Percentiles rank a stretch among this genome's conserved stretches.
phyloP scores from a whole-genome alignment of 345 rosid genomes.

The Populus simonii region DNA sequence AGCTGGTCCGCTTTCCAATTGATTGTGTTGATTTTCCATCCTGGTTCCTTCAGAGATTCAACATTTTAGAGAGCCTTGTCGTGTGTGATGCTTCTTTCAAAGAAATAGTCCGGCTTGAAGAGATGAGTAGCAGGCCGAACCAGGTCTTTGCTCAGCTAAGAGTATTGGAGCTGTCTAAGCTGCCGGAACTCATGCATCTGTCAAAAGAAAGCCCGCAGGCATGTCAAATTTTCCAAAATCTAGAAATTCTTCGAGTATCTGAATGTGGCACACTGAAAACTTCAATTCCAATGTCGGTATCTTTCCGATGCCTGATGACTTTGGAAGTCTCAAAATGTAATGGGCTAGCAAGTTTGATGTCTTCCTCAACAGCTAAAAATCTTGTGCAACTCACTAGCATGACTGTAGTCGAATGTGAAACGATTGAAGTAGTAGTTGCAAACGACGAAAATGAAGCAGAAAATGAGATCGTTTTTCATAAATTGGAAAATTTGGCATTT shows the following conservation, averaged over 20 bases:
- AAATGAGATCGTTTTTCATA: background rate
- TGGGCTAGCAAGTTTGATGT: background rate
- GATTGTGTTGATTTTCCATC: background rate
- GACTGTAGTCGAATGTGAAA: conserved; percentile 5
- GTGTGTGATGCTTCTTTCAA: background rate
- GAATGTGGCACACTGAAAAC: background rate
- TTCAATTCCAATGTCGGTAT: background rate
- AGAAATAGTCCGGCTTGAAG: background rate
- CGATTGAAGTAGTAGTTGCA: conserved; percentile 1
- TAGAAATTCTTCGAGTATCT: background rate
- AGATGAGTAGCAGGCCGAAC: background rate
- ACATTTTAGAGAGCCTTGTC: background rate
- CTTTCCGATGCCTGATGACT: background rate
- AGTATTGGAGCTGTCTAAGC: background rate
- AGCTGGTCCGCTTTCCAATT: background rate
- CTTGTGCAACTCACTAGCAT: background rate
- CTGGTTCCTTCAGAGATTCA: background rate
- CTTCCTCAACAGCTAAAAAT: background rate
- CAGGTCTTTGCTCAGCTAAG: background rate
- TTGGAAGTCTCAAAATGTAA: conserved; percentile 1
- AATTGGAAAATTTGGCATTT: background rate
- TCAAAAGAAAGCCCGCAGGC: background rate
- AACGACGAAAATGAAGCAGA: background rate
- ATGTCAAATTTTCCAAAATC: background rate
- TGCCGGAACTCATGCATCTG: background rate